phyloP scores from a whole-genome alignment of 345 rosid genomes.

The Crucihimalaya himalaica region DNA sequence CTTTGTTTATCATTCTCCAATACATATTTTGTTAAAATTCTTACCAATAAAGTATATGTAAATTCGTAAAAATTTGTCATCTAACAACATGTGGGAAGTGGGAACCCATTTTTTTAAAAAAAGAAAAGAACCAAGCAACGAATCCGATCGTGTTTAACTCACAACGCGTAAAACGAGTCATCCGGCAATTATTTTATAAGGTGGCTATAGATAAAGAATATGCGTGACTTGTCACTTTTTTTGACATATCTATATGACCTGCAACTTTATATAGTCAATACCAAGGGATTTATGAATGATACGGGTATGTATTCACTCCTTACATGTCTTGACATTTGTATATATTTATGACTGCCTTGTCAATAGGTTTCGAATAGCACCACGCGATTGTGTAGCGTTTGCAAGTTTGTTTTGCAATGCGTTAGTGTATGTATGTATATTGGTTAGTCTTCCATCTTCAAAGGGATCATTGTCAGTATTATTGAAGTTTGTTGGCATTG shows the following conservation, averaged over 20 bases:
- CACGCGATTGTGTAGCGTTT: background rate
- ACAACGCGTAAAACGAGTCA: conserved; percentile 10
- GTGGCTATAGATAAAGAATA: background rate
- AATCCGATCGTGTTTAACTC: conserved; percentile 18
- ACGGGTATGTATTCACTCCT: background rate
- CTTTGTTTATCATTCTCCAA: conserved; percentile 13
- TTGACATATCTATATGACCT: conserved; percentile 3
- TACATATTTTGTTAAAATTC: background rate
- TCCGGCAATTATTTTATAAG: background rate
- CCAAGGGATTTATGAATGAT: background rate
- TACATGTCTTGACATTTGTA: background rate
- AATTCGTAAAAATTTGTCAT: background rate
- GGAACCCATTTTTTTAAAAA: background rate
- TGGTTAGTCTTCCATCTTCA: background rate
- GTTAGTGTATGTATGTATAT: no score
- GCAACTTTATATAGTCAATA: conserved; percentile 9
- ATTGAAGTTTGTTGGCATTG: background rate
- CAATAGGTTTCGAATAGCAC: background rate
- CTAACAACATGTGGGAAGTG: conserved; percentile 1
- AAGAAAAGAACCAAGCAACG: background rate
- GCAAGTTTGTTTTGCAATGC: background rate
- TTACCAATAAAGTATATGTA: conserved; percentile 10
- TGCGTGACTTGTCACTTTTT: background rate
- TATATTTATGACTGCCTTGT: background rate
- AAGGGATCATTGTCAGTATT: background rate